phyloP scores from a whole-genome alignment of 2,329 filamentous ascomycete genomes.

The Colletotrichum sp. region DNA sequence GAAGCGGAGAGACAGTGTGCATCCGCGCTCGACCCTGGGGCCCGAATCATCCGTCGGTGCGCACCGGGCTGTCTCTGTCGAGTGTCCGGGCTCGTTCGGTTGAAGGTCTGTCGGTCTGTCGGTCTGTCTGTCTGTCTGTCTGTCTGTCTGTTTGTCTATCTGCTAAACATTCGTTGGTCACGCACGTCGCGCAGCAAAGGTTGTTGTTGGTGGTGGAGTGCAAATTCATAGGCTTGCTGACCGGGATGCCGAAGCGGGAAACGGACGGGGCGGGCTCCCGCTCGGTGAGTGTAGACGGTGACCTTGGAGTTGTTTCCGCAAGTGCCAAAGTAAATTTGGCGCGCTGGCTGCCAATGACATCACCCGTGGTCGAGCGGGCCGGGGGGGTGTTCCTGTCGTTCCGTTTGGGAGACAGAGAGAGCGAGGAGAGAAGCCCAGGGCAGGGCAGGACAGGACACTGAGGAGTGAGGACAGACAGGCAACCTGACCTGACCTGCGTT shows the following conservation, averaged over 20 bases:
- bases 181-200: neutral
- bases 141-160: neutral
- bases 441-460: neutral
- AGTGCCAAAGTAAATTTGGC: neutral
- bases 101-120: neutral
- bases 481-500: neutral
- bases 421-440: too few species aligned
- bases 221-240: neutral
- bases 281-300: neutral
- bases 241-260: neutral
- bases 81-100: neutral
- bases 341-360: conserved; percentile 3
- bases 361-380: neutral
- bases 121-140: neutral
- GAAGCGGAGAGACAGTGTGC: neutral
- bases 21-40: neutral
- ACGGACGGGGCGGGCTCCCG: neutral
- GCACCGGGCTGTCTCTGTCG: neutral
- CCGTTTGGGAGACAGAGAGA: neutral
- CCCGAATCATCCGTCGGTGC: neutral
- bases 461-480: neutral
- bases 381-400: neutral
- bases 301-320: neutral
- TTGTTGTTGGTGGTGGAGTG: neutral
- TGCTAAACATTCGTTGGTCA: neutral